Percentiles rank a stretch among this genome's conserved stretches.
These are phyloP conservation scores for Cymodocea nodosa DNA, from an alignment of 116 monocot genomes.

Conservation along the genomic window DNA sequence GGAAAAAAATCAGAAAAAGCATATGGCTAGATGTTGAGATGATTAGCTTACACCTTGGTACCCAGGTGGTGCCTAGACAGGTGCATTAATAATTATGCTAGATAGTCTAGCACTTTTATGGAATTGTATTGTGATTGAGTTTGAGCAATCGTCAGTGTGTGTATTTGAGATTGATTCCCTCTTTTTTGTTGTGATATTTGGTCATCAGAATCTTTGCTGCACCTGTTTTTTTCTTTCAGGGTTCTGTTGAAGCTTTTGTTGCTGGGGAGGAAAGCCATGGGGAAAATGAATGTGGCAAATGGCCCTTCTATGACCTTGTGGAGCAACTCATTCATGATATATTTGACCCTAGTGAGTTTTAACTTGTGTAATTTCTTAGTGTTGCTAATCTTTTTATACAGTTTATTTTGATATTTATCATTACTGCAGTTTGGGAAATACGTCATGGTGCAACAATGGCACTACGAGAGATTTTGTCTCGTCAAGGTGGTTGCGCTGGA, in stretches of 20 bases:
- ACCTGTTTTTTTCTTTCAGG: constrained; percentile 23
- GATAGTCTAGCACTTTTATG: no score
- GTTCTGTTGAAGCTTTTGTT: constrained; percentile 24
- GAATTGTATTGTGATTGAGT: no score
- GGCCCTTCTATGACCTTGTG: constrained; percentile 74
- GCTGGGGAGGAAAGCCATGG: constrained; percentile 42
- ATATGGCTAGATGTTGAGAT: no score
- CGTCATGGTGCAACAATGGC: constrained; percentile 95
- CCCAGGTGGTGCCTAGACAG: no score
- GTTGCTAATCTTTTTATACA: background rate
- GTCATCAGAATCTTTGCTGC: background rate
- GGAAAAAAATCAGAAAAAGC: no score
- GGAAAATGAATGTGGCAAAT: constrained; percentile 41
- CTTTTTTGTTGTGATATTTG: no score
- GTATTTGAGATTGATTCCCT: no score
- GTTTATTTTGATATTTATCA: constrained; percentile 1
- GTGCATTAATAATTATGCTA: no score
- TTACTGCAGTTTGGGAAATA: constrained; percentile 81
- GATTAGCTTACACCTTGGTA: no score
- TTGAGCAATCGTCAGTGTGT: no score
- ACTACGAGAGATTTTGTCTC: constrained; percentile 82
- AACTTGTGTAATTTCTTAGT: background rate
- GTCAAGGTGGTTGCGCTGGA: constrained; percentile 86
- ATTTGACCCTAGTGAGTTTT: constrained; percentile 71
- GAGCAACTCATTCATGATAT: constrained; percentile 97